Evolutionary conservation across 495 filamentous ascomycete genomes (phyloP), one percentile per base, ranked within the genome.

Genomic region (Penicillium subrubescens): DNA sequence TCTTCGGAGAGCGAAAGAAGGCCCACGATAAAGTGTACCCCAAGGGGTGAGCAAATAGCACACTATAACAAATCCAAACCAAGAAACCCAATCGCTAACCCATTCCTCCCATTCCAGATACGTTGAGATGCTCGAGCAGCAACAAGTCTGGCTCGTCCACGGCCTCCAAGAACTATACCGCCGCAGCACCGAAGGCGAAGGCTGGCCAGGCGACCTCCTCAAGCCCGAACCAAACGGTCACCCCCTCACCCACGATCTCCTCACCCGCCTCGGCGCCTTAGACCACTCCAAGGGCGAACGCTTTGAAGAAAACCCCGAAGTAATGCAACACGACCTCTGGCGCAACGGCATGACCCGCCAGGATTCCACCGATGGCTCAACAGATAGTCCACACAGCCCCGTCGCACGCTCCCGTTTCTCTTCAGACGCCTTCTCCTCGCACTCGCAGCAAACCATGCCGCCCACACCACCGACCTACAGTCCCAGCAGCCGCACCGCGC

Each of bases 121-220:
- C 62, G 87, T 89, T 37, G 88, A 90, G 67, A 88, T 89, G 84
- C 83, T 90, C n/a, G 88, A 90, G 65, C 86, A 88, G 65, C 87
- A 90, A 77, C 87, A 89, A 75, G 69, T 73, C 11, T 88, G 88
- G 75, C 78, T 90, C 3, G 86, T 89, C 53, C 73, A 86, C 46
- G 87, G 82, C 31, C 77, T 89, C 1, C 85, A 87, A 65, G 83
- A 89, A 73, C 69, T 88, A 37, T 90, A 89, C 69, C 77, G 77
- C 57, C 84, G 83, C 34, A 67, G 81, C 25, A 72, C 73, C 33
- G 78, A 76, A 29, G 81, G 83, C 43, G 77, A 85, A 65, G 75
- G 77, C 41, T 90, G 88, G 88, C 72, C 76, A 1, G 88, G 87
- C 23, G 76, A 81, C 14, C 80, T 71, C 8, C 70, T 89, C 66